phyloP scores from a whole-genome alignment of 2,329 filamentous ascomycete genomes.

The Uncinocarpus reesii region DNA sequence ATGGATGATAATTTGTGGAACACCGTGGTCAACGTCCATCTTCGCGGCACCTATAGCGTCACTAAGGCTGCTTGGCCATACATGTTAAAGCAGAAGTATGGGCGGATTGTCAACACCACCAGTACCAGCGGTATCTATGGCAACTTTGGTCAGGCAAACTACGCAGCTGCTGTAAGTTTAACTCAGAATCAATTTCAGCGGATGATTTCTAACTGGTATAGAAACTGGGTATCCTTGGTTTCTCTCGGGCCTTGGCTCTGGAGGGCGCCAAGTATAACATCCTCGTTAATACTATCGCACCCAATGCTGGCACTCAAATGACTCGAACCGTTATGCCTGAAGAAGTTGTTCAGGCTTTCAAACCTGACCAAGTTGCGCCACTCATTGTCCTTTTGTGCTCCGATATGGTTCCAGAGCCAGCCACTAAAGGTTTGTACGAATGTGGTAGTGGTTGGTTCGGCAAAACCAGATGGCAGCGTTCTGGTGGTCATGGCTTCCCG shows the following conservation, averaged over 20 bases:
- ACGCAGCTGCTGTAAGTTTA: conserved; percentile 66
- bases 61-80: conserved; percentile 97
- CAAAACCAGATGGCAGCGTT: conserved; percentile 87
- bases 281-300: conserved; percentile 93
- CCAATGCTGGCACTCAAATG: conserved; percentile 93
- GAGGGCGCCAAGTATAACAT: conserved; percentile 98
- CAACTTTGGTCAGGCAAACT: conserved; percentile 98
- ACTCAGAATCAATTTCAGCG: conserved; percentile 21
- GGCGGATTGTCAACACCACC: conserved; percentile 91
- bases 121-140: conserved; percentile 97
- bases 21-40: conserved; percentile 81
- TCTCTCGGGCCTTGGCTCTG: conserved; percentile 83
- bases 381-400: conserved; percentile 76
- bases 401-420: conserved; percentile 73
- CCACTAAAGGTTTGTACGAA: conserved; percentile 83
- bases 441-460: conserved; percentile 90
- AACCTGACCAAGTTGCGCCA: conserved; percentile 95
- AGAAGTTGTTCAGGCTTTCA: conserved; percentile 97
- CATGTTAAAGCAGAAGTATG: conserved; percentile 97
- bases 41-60: conserved; percentile 89
- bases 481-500: conserved; percentile 82
- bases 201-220: conserved; percentile 25
- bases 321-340: conserved; percentile 89
- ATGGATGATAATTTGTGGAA: conserved; percentile 96
- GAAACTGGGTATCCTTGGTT: conserved; percentile 88